A percentile compares a stretch with the other conserved stretches of the same genome.
Evolutionary conservation across 805 yeast genomes (phyloP).

Genomic region (Barnettozyma siamensis): DNA sequence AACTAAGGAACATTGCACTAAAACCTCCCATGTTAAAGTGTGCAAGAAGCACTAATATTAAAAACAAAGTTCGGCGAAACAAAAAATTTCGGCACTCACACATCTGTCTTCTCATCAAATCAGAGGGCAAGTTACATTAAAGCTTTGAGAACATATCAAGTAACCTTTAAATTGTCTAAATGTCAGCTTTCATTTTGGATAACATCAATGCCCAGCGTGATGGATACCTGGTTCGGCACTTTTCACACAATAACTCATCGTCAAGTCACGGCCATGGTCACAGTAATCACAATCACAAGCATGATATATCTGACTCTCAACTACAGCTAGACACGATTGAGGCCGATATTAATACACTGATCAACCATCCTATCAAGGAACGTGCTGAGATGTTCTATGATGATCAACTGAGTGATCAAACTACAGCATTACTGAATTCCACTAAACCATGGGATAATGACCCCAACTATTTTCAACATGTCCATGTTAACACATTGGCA

Average conservation of each 20-base stretch:
- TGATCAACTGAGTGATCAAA: constrained; percentile 7
- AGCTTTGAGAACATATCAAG: too few species aligned
- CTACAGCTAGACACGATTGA: constrained; percentile 8
- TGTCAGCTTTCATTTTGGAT: neutral
- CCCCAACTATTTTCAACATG: constrained; percentile 55
- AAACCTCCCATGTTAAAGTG: too few species aligned
- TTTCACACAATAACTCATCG: constrained; percentile 1
- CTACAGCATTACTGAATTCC: constrained; percentile 14
- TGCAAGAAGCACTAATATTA: too few species aligned
- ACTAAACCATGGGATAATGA: constrained; percentile 52
- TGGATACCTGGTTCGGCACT: constrained; percentile 7
- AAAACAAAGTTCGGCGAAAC: too few species aligned
- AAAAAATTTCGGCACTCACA: too few species aligned
- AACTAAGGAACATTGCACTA: too few species aligned
- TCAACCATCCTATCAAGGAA: constrained; percentile 12
- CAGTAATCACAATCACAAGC: neutral
- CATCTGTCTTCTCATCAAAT: too few species aligned
- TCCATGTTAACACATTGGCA: constrained; percentile 65
- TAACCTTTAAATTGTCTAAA: neutral
- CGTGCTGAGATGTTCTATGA: constrained; percentile 16
- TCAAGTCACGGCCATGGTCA: too few species aligned
- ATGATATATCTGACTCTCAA: constrained; percentile 6
- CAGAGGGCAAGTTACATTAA: too few species aligned
- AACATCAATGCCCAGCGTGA: constrained; percentile 10
- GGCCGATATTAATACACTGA: constrained; percentile 13